Evolutionary conservation across 257 asterid species (phyloP).

Genomic region (Pogostemon cablin): DNA sequence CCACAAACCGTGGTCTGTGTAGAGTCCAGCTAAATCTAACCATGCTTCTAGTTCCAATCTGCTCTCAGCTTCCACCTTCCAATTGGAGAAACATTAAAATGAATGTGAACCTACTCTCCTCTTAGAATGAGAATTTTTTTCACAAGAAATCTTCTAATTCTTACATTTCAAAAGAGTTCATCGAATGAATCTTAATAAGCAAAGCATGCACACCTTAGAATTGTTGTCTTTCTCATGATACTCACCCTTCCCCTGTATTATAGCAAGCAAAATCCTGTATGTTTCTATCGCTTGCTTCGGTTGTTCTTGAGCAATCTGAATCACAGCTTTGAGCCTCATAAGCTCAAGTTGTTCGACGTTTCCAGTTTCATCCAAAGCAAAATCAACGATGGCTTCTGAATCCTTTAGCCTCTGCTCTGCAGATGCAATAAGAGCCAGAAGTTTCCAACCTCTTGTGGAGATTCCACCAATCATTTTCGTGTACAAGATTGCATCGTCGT

Average conservation of each 20-base stretch:
- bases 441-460: slow-evolving; percentile 70
- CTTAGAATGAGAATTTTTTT: neutral
- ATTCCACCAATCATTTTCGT: slow-evolving; percentile 58
- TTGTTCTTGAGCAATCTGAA: slow-evolving; percentile 66
- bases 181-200: too few relatives aligned
- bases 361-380: slow-evolving; percentile 75
- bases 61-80: slow-evolving; percentile 47
- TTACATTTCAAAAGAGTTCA: neutral
- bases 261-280: slow-evolving; percentile 62
- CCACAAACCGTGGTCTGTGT: slow-evolving; percentile 63
- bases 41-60: slow-evolving; percentile 71
- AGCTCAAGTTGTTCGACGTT: slow-evolving; percentile 68
- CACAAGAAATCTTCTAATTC: neutral
- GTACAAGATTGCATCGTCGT: slow-evolving; percentile 55
- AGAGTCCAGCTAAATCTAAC: slow-evolving; percentile 85
- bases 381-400: slow-evolving; percentile 74
- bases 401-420: slow-evolving; percentile 74
- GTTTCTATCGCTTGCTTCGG: slow-evolving; percentile 90
- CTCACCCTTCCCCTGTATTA: slow-evolving; percentile 61
- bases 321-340: slow-evolving; percentile 72
- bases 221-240: slow-evolving; percentile 28
- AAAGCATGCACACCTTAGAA: slow-evolving; percentile 39
- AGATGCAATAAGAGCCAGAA: slow-evolving; percentile 73
- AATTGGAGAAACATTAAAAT: slow-evolving; percentile 15
- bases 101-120: neutral